A percentile compares a stretch with the other conserved stretches of the same genome.
phyloP scores from a whole-genome alignment of 139 green algal genomes.

The Pleodorina starrii region DNA sequence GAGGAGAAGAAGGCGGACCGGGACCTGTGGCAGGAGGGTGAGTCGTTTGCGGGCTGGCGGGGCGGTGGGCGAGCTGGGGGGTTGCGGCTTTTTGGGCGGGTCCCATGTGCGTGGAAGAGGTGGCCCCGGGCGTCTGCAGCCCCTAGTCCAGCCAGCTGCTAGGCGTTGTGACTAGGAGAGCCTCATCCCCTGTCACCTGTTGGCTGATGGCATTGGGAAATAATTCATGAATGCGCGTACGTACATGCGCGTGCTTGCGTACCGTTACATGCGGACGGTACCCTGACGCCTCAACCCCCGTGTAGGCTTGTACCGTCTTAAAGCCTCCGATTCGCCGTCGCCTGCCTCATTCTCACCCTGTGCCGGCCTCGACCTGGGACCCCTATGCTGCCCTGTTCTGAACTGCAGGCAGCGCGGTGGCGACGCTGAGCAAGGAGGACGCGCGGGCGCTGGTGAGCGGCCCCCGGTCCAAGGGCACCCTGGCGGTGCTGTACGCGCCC shows the following conservation, averaged over 20 bases:
- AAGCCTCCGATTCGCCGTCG: too few relatives aligned
- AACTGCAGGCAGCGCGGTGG: slow-evolving; percentile 56
- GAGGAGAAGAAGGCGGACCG: slow-evolving; percentile 64
- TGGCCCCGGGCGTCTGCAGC: too few relatives aligned
- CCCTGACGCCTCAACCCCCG: background rate
- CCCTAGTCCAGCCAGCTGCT: too few relatives aligned
- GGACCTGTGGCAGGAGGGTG: slow-evolving; percentile 76
- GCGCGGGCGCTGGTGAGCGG: slow-evolving; percentile 73
- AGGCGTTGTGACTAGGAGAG: too few relatives aligned
- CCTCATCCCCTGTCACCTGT: too few relatives aligned
- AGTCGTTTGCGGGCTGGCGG: too few relatives aligned
- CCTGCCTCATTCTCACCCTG: too few relatives aligned
- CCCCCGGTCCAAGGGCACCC: slow-evolving; percentile 77
- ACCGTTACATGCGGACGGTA: background rate
- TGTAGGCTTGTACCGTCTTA: too few relatives aligned
- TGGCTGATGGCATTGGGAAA: too few relatives aligned
- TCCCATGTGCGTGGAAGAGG: too few relatives aligned
- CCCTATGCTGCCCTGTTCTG: background rate
- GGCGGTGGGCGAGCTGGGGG: too few relatives aligned
- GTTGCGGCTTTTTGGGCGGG: too few relatives aligned
- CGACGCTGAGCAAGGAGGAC: slow-evolving; percentile 73
- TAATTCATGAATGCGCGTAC: background rate
- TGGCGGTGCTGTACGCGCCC: slow-evolving; percentile 95
- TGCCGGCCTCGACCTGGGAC: background rate
- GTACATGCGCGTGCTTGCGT: background rate